Evolutionary conservation across 2,329 filamentous ascomycete genomes (phyloP), one percentile per base, ranked within the genome.

Genomic region (Tolypocladium tundrense): DNA sequence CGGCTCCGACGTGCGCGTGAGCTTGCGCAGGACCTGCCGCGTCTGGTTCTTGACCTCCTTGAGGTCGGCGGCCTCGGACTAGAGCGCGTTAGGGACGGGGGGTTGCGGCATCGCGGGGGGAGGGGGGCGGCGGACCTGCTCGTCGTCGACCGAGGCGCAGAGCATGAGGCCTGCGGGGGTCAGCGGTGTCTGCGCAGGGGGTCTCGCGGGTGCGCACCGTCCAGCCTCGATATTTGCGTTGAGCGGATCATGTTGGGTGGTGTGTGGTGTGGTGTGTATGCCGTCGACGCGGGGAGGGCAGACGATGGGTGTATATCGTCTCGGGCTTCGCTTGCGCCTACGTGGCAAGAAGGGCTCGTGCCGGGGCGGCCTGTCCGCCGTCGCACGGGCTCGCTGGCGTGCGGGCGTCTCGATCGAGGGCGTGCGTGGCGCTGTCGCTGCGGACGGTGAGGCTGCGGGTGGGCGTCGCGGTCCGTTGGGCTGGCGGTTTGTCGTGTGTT

Each of bases 141-240:
- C 88, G 72, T 97, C 91, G 74, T 97, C 94, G 67, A 96, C 90
- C 2, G 92, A 96, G 60, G 93, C 93, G 70, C 91, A 93, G 65
- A 99, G 84, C 81, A 96, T 92, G 64, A 97, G 84, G 81, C 93
- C 92, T 96, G 67, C 57, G 54, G 40, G 54, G 42, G 65, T 69
- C 59, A 67, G 63, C 33, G 55, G 43, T 24, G 37, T 13, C 27
- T 35, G 8, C 40, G 57, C 37, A 19, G 10, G 13, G 54, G 35
- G 51, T 55, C 54, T 50, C 56, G 58, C 61, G 60, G 53, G 39
- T 61, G 24, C 66, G 59, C 70, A 94, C 91, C 93, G 76, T 97
- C 94, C 55, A 97, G 83, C 74, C 94, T 84, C 64, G 91, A 88
- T 77, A 99, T 96, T 77, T 96, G 90, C 56, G 93, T 99, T 68